Conservation (phyloP, 1,284 basidiomycete species). For the Xerocomus minutiporus region DNA sequence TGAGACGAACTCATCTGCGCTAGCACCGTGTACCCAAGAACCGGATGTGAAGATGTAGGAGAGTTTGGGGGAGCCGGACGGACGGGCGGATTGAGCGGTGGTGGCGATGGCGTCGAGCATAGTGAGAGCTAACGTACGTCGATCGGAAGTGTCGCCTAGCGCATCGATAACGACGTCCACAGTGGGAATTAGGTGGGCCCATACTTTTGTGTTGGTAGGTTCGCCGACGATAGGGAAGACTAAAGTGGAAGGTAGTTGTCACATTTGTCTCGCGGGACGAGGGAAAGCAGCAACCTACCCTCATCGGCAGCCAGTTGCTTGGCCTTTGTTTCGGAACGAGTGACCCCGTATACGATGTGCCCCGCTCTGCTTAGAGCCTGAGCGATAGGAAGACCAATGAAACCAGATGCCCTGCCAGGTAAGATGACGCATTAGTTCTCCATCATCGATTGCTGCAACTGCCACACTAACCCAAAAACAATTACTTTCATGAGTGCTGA, state of each 20-base stretch:
- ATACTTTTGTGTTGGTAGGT: constrained; percentile 32
- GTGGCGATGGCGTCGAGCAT: constrained; percentile 36
- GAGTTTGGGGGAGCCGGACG: constrained; percentile 9
- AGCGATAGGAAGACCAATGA: constrained; percentile 10
- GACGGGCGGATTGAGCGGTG: constrained; percentile 28
- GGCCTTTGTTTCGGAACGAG: constrained; percentile 13
- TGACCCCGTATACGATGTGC: constrained; percentile 20
- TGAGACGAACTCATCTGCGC: constrained; percentile 8
- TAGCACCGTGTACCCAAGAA: constrained; percentile 16
- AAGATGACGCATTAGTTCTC: background rate
- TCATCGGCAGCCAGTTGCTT: constrained; percentile 13
- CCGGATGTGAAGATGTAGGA: constrained; percentile 20
- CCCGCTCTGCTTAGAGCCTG: constrained; percentile 20
- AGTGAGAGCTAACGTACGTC: constrained; percentile 17
- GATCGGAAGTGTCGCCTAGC: constrained; percentile 21
- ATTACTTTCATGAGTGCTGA: constrained; percentile 16
- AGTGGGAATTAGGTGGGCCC: constrained; percentile 39
- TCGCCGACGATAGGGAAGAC: constrained; percentile 49
- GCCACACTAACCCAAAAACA: constrained; percentile 14
- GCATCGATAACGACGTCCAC: constrained; percentile 43
- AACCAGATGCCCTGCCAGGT: constrained; percentile 14
- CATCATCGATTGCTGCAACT: background rate
- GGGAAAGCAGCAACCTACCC: background rate
- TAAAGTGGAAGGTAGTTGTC: constrained; percentile 9
- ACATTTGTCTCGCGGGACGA: background rate